phyloP scores from a whole-genome alignment of 306 rosid genomes.

The Cyclanthera cordifolia region DNA sequence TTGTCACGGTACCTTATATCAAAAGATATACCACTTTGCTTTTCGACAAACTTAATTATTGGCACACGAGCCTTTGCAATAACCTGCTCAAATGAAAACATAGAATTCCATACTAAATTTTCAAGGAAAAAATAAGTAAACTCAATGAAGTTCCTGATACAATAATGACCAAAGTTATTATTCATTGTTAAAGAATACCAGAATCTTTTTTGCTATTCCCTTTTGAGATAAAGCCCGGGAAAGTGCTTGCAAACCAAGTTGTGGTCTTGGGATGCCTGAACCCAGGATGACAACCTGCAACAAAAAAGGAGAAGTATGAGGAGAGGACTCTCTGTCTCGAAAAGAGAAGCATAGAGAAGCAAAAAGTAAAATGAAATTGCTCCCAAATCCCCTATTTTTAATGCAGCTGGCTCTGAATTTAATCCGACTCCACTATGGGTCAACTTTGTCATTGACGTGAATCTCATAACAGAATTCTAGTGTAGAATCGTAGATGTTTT shows the following conservation, averaged over 20 bases:
- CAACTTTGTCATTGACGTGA: background rate
- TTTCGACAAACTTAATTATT: constrained; percentile 78
- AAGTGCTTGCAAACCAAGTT: constrained; percentile 77
- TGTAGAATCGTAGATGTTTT: background rate
- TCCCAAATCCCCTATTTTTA: background rate
- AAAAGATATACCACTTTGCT: constrained; percentile 65
- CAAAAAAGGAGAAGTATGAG: background rate
- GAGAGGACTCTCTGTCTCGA: no score
- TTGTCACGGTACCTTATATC: constrained; percentile 59
- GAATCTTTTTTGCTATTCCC: constrained; percentile 72
- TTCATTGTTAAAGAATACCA: constrained; percentile 30
- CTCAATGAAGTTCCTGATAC: background rate
- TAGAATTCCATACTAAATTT: background rate
- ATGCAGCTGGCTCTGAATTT: background rate
- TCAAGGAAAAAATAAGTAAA: background rate
- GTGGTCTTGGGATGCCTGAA: constrained; percentile 61
- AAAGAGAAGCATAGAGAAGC: background rate
- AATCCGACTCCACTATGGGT: background rate
- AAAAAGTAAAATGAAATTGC: background rate
- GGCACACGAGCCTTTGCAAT: constrained; percentile 96
- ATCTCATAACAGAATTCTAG: background rate
- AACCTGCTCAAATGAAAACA: constrained; percentile 39
- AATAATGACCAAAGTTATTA: background rate
- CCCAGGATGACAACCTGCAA: constrained; percentile 75
- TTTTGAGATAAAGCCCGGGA: constrained; percentile 81